A percentile compares a stretch with the other conserved stretches of the same genome.
phyloP scores from a whole-genome alignment of 331 rosid species.

The Quercus phellos region DNA sequence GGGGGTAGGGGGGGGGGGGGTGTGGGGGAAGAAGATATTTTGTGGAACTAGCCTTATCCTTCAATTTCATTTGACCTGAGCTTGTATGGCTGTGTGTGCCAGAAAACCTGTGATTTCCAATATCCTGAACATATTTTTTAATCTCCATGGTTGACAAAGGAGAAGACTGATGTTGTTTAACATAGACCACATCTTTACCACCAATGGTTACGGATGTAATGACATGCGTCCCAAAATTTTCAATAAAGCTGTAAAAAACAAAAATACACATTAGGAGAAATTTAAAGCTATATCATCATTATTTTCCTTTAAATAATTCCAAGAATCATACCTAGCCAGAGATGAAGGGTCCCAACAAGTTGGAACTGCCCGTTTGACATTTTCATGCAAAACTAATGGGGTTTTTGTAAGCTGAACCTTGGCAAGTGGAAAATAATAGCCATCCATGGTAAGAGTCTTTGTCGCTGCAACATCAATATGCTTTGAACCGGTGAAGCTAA shows the following conservation, averaged over 20 bases:
- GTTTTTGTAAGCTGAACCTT: constrained; percentile 57
- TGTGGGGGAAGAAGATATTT: not conserved
- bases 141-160: constrained; percentile 71
- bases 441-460: constrained; percentile 69
- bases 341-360: constrained; percentile 75
- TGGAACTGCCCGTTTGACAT: constrained; percentile 68
- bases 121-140: constrained; percentile 67
- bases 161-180: constrained; percentile 78
- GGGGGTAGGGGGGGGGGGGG: not conserved
- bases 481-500: constrained; percentile 86
- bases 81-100: constrained; percentile 46
- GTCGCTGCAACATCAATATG: constrained; percentile 56
- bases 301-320: constrained; percentile 17
- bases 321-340: constrained; percentile 65
- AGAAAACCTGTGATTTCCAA: constrained; percentile 79
- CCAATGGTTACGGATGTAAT: constrained; percentile 83
- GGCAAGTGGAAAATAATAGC: constrained; percentile 70
- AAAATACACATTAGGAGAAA: constrained; percentile 21
- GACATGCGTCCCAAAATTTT: constrained; percentile 84
- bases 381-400: constrained; percentile 51
- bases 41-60: constrained; percentile 80
- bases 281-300: constrained; percentile 9
- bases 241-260: constrained; percentile 68
- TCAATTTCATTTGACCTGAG: constrained; percentile 65
- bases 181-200: constrained; percentile 86